These are phyloP conservation scores for Verruconis gallopava DNA, from an alignment of 2,329 filamentous ascomycete species.

Conservation along the genomic window DNA sequence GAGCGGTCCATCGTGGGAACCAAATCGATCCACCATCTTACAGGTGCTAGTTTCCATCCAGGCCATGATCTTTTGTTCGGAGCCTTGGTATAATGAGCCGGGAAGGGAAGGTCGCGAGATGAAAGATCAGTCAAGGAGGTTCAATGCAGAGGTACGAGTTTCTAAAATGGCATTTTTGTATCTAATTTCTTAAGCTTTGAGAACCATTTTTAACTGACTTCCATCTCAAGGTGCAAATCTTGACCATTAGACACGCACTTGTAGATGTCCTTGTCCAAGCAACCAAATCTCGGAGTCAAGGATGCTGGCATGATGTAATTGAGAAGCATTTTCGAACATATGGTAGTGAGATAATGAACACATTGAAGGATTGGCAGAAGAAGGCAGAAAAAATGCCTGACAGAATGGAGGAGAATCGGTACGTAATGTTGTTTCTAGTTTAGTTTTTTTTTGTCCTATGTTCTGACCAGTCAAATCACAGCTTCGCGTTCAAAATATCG, in stretches of 20 bases:
- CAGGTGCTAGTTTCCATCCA: slow-evolving; percentile 45
- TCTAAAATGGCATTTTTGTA: no score
- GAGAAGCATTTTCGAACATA: slow-evolving; percentile 17
- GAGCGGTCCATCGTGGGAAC: slow-evolving; percentile 32
- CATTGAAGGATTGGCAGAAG: neutral
- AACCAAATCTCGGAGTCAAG: slow-evolving; percentile 7
- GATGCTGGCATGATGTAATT: slow-evolving; percentile 13
- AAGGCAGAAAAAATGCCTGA: neutral
- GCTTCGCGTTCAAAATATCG: no score
- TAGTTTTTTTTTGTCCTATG: no score
- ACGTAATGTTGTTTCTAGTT: no score
- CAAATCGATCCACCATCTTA: slow-evolving; percentile 33
- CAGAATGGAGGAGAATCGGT: no score
- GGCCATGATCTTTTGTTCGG: slow-evolving; percentile 41
- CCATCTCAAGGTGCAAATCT: slow-evolving; percentile 14
- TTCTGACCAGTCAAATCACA: no score
- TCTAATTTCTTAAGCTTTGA: no score
- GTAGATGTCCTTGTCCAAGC: slow-evolving; percentile 11
- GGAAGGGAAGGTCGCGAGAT: slow-evolving; percentile 1
- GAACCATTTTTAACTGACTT: no score
- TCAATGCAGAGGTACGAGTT: slow-evolving; percentile 2
- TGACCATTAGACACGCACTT: slow-evolving; percentile 22
- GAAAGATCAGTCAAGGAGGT: neutral
- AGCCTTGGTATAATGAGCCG: slow-evolving; percentile 45
- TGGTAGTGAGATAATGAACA: neutral